phyloP scores from a whole-genome alignment of 768 basidiomycete genomes.

The Amanita rimosa region DNA sequence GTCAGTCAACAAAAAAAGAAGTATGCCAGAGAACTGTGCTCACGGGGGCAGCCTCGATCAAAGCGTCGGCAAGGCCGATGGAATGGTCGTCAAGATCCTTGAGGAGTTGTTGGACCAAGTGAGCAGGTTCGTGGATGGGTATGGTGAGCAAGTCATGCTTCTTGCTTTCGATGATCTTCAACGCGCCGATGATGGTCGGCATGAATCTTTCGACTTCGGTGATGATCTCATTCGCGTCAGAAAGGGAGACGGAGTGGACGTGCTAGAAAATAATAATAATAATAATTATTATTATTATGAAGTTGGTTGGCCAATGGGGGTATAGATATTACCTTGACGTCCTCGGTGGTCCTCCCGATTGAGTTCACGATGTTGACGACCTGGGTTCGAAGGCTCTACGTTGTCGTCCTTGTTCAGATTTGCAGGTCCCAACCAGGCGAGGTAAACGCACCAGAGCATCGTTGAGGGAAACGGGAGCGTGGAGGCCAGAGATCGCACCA shows the following conservation, averaged over 20 bases:
- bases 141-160: not conserved
- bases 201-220: not conserved
- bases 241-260: not conserved
- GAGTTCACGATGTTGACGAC: not conserved
- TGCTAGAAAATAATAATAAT: too few relatives aligned
- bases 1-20: not conserved
- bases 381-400: not conserved
- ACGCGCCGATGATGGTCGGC: not conserved
- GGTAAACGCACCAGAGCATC: not conserved
- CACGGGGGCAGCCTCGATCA: not conserved
- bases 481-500: not conserved
- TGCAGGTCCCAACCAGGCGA: not conserved
- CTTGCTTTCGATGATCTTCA: not conserved
- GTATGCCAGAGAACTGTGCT: not conserved
- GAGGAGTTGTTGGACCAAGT: not conserved
- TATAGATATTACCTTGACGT: not conserved
- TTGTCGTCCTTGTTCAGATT: not conserved
- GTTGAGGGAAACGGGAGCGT: not conserved
- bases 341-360: not conserved
- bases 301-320: not conserved
- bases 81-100: not conserved
- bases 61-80: not conserved
- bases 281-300: too few relatives aligned
- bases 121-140: not conserved
- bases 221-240: not conserved